Evolutionary conservation across 2,329 filamentous ascomycete genomes (phyloP).

Genomic region (Colletotrichum sp.): DNA sequence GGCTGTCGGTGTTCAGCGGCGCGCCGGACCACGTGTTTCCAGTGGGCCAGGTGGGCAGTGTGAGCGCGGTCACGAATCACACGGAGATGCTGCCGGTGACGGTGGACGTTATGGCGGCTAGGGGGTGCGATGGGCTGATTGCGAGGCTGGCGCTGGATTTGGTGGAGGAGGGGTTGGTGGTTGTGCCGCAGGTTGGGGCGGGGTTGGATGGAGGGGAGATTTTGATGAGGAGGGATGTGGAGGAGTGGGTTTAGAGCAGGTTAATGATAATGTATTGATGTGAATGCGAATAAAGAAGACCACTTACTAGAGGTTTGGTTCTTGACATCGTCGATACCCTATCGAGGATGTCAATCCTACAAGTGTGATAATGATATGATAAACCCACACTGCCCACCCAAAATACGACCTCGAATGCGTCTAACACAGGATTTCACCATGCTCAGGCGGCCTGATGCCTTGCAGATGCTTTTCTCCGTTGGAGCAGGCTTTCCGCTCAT

Average conservation of each 20-base stretch:
- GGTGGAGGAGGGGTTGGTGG: constrained; percentile 51
- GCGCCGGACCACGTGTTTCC: constrained; percentile 47
- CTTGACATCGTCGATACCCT: no score
- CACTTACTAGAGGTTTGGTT: no score
- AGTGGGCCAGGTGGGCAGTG: constrained; percentile 40
- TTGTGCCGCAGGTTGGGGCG: constrained; percentile 46
- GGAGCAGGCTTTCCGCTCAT: no score
- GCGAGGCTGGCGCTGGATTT: constrained; percentile 58
- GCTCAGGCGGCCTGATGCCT: no score
- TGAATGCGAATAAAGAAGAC: neutral
- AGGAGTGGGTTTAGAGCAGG: neutral
- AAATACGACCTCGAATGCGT: no score
- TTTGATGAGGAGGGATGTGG: constrained; percentile 22
- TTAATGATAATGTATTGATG: neutral
- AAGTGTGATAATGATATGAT: no score
- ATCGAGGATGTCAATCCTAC: no score
- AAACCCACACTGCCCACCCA: no score
- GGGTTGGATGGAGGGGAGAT: constrained; percentile 29
- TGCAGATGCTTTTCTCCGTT: no score
- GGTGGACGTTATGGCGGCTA: constrained; percentile 61
- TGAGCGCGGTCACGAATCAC: constrained; percentile 46
- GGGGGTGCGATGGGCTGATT: constrained; percentile 65
- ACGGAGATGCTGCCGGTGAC: constrained; percentile 60
- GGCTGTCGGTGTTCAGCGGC: constrained; percentile 39
- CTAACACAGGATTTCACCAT: no score